Evolutionary conservation across 257 asterid species (phyloP), one percentile per base, ranked within the genome.

Genomic region (Agastache rugosa): DNA sequence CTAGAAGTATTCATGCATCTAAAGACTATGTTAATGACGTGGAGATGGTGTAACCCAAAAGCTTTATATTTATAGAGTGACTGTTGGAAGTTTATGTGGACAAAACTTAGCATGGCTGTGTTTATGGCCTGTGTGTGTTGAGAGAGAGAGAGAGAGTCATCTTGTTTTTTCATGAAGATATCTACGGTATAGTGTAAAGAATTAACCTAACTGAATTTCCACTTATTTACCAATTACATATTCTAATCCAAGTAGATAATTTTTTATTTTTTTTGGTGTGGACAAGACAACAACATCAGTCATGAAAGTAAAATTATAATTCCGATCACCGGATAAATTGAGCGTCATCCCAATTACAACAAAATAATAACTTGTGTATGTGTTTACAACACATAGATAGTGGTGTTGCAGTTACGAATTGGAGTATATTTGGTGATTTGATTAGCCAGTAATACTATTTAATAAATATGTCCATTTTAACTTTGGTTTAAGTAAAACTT

Each of bases 1-100:
- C 63, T 39, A 17, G 16, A 47, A 15, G 51, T 41, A 14, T 27
- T 63, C 78, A 58, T 67, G 45, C 59, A 63, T 5, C 11, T 48
- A 9, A 20, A 61, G 34, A 22, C 8, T 54, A 4, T 25, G 76
- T 41, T n/a, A 35, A 35, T 67, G 11, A 55, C 14, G 51, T 55
- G 65, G 65, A 16, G 20, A 62, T 69, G 9, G 71, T 67, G 72
- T 75, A 39, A 11, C 63, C 34, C 68, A 39, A 12, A 39, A 12
- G 54, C 66, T 64, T 79, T 75, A 7, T 73, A 80, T 84, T 75
- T 82, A 80, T 84, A 86, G 78, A 69, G 42, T 23, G 71, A 76
- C 60, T 14, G 15, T 15, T 59, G 39, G 41, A 42, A 47, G 19
- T 56, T 23, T 73, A 4, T 82, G 89, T 85, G 89, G 87, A 82